Evolutionary conservation across 2,329 filamentous ascomycete species (phyloP), one percentile per base, ranked within the genome.

Genomic region (Aspergillus brunneoviolaceus): DNA sequence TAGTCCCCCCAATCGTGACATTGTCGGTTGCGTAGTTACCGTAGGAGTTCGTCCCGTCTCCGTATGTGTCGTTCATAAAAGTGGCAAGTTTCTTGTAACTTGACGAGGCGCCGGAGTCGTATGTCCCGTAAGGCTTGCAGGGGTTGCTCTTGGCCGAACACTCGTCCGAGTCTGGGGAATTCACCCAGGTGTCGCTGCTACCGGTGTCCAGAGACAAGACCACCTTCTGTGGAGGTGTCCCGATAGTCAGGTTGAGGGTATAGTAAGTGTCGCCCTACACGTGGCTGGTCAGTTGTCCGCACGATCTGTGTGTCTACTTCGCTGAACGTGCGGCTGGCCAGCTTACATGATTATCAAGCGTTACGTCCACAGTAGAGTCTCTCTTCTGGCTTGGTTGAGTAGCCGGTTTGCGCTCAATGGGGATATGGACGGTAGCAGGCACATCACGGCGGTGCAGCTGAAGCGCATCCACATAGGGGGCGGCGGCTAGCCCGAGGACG

Each of bases 41-140:
- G 1, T 79, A 74, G 1, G 91, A 89, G 5, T 87, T 86, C 0
- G 89, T 89, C 51, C 89, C 89, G 74, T 95, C 91, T 31, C 89
- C 88, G 63, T 96, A 96, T 1, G 87, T 87, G 62, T 95, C 94
- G 77, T 92, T 91, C 79, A 96, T 95, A 60, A 84, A 80, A 70
- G 84, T 86, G 67, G 86, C 85, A 54, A 95, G 75, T 69, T 88
- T 89, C 31, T 81, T 72, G 73, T 92, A 92, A 2, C 90, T 89
- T 1, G 88, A 90, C 0, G 91, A 95, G 1, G 80, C 76, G 71
- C 90, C 89, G 47, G 89, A 83, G 49, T 77, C 74, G 74, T 92
- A 96, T 1, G 86, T 86, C 14, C 90, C 91, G 1, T 85, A 84
- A 25, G 76, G 77, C 4, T 75, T 69, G 70, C 91, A 95, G 1